Evolutionary conservation across 495 filamentous ascomycete genomes (phyloP), one percentile per base, ranked within the genome.

Genomic region (Penicillium longicatenatum): DNA sequence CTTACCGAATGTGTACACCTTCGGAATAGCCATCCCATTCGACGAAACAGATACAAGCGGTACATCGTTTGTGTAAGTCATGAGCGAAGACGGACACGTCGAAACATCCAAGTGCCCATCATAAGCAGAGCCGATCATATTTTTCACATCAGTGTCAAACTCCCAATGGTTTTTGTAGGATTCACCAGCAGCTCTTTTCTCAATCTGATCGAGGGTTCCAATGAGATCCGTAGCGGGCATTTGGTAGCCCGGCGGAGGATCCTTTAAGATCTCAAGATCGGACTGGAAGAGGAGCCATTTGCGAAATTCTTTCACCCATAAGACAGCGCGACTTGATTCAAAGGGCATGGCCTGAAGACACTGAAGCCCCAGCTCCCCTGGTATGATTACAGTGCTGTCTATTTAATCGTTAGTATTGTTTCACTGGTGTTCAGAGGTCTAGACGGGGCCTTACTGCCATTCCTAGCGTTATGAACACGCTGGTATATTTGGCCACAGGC

Each of bases 321-420:
- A 60, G 16, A 67, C 63, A 14, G 75, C 82, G 12, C 79, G 74
- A n/a, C 70, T 78, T 2, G 70, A 16, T 57, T 79, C 75, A 60
- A 84, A 82, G 3, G 81, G 80, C n/a, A 82, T 75, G 31, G 66
- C 76, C 10, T 57, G 66, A 3, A 84, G 69, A 58, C 81, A 84
- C 11, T 72, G 60, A 54, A 74, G 78, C 3, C 67, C 79, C 24
- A 70, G 52, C 29, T 47, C 60, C 10, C 76, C 77, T 7, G 62
- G 55, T 6, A 49, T 49, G 4, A 3, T 11, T 7, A 49, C 9
- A 31, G 22, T 11, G n/a, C n/a, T n/a, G 17, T 21, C 46, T 49
- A 30, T 49, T 31, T 5, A 12, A 3, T 24, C n/a, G 24, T 49
- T 31, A 29, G 46, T 14, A 45, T 21, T 17, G 19, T 45, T 11